These are phyloP conservation scores for Solanum tarapatanum DNA, from an alignment of 257 asterid species.

Conservation along the genomic window DNA sequence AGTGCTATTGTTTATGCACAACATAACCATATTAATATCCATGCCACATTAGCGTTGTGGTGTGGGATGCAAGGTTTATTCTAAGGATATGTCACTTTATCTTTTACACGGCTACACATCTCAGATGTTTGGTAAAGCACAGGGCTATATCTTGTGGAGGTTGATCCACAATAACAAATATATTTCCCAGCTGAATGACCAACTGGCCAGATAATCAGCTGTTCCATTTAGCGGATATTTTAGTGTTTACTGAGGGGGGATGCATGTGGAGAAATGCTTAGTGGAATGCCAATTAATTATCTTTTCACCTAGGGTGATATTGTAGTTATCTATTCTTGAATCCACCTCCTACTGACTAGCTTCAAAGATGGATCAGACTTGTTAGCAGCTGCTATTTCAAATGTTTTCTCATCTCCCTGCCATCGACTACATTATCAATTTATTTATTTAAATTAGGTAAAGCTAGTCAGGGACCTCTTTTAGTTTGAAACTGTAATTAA, in stretches of 20 bases:
- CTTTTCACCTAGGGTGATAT: background rate
- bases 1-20: background rate
- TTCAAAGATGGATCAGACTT: background rate
- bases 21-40: background rate
- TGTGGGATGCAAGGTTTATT: background rate
- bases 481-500: background rate
- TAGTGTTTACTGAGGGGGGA: background rate
- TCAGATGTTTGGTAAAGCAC: background rate
- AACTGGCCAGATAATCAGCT: background rate
- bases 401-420: background rate
- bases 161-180: background rate
- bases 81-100: background rate
- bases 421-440: background rate
- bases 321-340: background rate
- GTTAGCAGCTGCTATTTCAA: background rate
- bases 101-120: background rate
- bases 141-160: background rate
- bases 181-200: background rate
- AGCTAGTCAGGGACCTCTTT: background rate
- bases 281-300: background rate
- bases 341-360: background rate
- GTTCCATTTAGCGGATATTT: background rate
- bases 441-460: background rate
- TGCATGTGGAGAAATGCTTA: background rate
- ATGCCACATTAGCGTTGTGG: background rate